Conservation (phyloP, 2,329 filamentous ascomycete genomes). For the Sporothrix protearum region DNA sequence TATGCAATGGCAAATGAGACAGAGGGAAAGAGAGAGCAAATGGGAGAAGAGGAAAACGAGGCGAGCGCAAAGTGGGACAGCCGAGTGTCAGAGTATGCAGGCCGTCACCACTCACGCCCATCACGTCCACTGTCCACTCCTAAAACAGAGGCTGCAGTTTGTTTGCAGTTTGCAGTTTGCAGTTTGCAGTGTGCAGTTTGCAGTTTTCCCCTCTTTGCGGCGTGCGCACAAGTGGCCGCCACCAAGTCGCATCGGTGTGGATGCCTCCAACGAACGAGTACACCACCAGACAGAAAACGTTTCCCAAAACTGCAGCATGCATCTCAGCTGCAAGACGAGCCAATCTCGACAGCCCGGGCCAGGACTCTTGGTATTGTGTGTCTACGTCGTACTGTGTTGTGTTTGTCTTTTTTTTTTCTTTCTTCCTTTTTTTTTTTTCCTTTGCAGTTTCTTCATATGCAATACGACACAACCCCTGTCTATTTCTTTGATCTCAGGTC, state of each 20-base stretch:
- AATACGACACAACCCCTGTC: not conserved
- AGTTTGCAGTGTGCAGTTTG: too few species aligned
- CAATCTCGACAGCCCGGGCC: not conserved
- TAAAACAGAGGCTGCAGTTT: not conserved
- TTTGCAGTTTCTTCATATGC: not conserved
- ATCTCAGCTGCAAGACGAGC: not conserved
- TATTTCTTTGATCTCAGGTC: not conserved
- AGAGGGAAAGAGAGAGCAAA: not conserved
- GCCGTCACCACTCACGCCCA: not conserved
- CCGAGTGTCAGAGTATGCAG: not conserved
- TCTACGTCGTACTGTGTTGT: not conserved
- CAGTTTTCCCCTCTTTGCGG: not conserved
- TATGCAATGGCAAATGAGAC: not conserved
- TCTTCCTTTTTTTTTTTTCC: not conserved
- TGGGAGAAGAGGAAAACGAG: not conserved
- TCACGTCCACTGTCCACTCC: too few species aligned
- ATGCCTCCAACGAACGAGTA: too few species aligned
- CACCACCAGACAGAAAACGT: too few species aligned
- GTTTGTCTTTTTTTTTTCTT: not conserved
- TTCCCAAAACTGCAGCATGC: slow-evolving; percentile 12
- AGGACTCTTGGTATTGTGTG: not conserved
- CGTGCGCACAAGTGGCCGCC: not conserved
- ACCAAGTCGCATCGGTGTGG: not conserved
- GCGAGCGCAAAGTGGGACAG: not conserved
- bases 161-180: too few species aligned